Conservation (phyloP, 1,284 basidiomycete species). For the Xerocomus minutiporus region DNA sequence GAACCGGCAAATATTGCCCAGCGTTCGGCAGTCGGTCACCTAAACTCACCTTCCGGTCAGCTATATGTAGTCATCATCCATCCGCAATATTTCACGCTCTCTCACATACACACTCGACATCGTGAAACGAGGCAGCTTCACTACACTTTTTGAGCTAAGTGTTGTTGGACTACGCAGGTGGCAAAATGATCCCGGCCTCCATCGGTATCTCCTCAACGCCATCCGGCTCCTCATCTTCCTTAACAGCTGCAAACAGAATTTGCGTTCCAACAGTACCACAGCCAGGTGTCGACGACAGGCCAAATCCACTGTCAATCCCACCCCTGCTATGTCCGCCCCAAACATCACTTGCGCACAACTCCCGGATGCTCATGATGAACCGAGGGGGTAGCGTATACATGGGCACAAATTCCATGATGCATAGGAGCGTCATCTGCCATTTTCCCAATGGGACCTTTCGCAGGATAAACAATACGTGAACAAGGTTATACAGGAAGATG, state of each 20-base stretch:
- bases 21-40: too few relatives aligned
- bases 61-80: too few relatives aligned
- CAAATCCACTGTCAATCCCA: not conserved
- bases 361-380: not conserved
- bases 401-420: not conserved
- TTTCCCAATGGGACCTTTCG: not conserved
- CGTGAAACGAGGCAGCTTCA: too few relatives aligned
- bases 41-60: too few relatives aligned
- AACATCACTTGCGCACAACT: not conserved
- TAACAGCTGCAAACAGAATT: not conserved
- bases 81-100: too few relatives aligned
- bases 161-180: too few relatives aligned
- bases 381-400: constrained; percentile 1
- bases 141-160: too few relatives aligned
- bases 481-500: not conserved
- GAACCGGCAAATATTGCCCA: too few relatives aligned
- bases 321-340: not conserved
- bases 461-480: not conserved
- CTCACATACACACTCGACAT: too few relatives aligned
- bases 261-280: not conserved
- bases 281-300: not conserved
- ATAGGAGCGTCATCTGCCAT: not conserved
- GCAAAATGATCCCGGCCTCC: not conserved
- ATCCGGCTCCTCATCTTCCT: not conserved
- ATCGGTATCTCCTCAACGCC: not conserved